Conservation (phyloP, 2,329 filamentous ascomycete genomes). For the Pseudopyrenochaeta lycopersici region DNA sequence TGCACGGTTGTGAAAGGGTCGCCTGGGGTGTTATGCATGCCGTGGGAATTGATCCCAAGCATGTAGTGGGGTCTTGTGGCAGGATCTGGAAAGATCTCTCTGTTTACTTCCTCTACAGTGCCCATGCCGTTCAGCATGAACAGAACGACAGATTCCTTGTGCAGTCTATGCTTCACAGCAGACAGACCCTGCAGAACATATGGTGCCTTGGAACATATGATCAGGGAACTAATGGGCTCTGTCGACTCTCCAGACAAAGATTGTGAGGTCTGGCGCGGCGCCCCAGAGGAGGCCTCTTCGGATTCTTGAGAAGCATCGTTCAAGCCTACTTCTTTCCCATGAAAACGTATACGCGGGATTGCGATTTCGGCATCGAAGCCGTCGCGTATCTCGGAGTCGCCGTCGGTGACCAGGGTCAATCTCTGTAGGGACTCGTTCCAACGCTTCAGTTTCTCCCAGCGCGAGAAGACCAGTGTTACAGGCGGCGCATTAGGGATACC, state of each 20-base stretch:
- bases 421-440: slow-evolving; percentile 58
- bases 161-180: slow-evolving; percentile 72
- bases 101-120: slow-evolving; percentile 79
- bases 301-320: slow-evolving; percentile 14
- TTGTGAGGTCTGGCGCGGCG: slow-evolving; percentile 2
- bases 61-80: slow-evolving; percentile 77
- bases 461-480: slow-evolving; percentile 82
- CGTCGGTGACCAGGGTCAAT: slow-evolving; percentile 58
- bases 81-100: slow-evolving; percentile 73
- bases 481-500: slow-evolving; percentile 70
- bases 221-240: slow-evolving; percentile 73
- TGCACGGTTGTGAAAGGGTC: slow-evolving; percentile 64
- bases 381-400: slow-evolving; percentile 46
- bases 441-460: slow-evolving; percentile 50
- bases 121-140: slow-evolving; percentile 86
- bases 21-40: slow-evolving; percentile 55
- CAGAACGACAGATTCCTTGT: slow-evolving; percentile 73
- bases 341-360: slow-evolving; percentile 45
- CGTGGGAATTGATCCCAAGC: slow-evolving; percentile 72
- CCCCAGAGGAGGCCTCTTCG: background rate
- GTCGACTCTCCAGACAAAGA: slow-evolving; percentile 37
- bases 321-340: slow-evolving; percentile 47
- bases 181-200: slow-evolving; percentile 73
- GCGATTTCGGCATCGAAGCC: slow-evolving; percentile 59
- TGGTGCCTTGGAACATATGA: slow-evolving; percentile 80